Evolutionary conservation across 2,329 filamentous ascomycete genomes (phyloP).

Genomic region (Fusarium clavum): DNA sequence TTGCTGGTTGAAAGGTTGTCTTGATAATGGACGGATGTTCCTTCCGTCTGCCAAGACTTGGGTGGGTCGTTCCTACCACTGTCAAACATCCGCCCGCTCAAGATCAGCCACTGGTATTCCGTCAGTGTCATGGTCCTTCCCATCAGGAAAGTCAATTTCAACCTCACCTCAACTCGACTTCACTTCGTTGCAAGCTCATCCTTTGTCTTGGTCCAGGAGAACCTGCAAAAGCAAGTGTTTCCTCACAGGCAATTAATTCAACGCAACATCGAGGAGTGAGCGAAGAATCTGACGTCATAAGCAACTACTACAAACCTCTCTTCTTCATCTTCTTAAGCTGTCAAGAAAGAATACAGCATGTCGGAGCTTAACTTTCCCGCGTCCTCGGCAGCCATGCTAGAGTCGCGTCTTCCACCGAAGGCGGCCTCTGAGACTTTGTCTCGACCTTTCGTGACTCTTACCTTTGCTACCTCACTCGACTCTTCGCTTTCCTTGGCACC

Average conservation of each 20-base stretch:
- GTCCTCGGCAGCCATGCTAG: slow-evolving; percentile 48
- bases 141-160: slow-evolving; percentile 34
- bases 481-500: slow-evolving; percentile 80
- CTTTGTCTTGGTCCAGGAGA: not conserved
- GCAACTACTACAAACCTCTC: not conserved
- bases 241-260: not conserved
- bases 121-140: slow-evolving; percentile 12
- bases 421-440: not conserved
- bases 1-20: not conserved
- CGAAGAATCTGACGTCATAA: not conserved
- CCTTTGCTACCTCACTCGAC: slow-evolving; percentile 92
- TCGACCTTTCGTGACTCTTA: slow-evolving; percentile 76
- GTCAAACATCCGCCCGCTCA: slow-evolving; percentile 1
- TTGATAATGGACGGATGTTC: not conserved
- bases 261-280: not conserved
- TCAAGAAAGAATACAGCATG: slow-evolving; percentile 43
- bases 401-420: slow-evolving; percentile 49
- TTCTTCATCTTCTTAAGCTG: not conserved
- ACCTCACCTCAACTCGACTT: slow-evolving; percentile 20
- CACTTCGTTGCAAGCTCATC: not conserved
- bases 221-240: not conserved
- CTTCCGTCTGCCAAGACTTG: not conserved
- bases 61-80: slow-evolving; percentile 27
- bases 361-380: slow-evolving; percentile 52
- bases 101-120: slow-evolving; percentile 10